These are phyloP conservation scores for Botrytis squamosa DNA, from an alignment of 2,329 filamentous ascomycete species.

Conservation along the genomic window DNA sequence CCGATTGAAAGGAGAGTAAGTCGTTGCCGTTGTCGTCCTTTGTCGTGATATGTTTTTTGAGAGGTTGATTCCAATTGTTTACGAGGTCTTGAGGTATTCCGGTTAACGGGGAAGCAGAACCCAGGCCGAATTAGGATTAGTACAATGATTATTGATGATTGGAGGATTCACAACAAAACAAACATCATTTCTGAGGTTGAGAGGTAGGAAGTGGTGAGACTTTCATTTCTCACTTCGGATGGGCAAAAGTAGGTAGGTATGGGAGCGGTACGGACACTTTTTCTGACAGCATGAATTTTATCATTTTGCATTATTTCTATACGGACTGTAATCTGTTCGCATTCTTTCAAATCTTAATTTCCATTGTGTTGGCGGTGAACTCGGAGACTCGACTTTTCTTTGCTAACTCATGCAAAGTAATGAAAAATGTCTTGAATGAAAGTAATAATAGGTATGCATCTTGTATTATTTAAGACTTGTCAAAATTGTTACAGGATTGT, in stretches of 20 bases:
- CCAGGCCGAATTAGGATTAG: constrained; percentile 14
- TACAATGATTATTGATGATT: background rate
- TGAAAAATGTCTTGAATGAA: constrained; percentile 11
- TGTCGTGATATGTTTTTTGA: constrained; percentile 21
- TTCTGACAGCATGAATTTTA: background rate
- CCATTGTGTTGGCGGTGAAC: constrained; percentile 18
- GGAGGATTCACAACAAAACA: constrained; percentile 17
- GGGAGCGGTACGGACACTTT: background rate
- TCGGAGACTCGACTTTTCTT: constrained; percentile 12
- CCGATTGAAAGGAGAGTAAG: constrained; percentile 1
- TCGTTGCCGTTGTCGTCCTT: constrained; percentile 15
- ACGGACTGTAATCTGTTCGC: background rate
- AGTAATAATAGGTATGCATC: background rate
- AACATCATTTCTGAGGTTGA: constrained; percentile 7
- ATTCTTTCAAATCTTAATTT: constrained; percentile 11
- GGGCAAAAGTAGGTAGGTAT: background rate
- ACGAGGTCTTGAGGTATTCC: constrained; percentile 21
- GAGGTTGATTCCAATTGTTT: constrained; percentile 23
- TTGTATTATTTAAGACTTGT: background rate
- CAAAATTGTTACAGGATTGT: background rate
- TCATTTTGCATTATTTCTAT: constrained; percentile 11
- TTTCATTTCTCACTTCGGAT: background rate
- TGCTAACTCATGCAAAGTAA: constrained; percentile 15
- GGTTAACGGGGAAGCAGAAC: constrained; percentile 23
- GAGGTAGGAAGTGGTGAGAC: background rate